Evolutionary conservation across 1,139 yeast genomes (phyloP).

Genomic region (Lodderomyces margitis): DNA sequence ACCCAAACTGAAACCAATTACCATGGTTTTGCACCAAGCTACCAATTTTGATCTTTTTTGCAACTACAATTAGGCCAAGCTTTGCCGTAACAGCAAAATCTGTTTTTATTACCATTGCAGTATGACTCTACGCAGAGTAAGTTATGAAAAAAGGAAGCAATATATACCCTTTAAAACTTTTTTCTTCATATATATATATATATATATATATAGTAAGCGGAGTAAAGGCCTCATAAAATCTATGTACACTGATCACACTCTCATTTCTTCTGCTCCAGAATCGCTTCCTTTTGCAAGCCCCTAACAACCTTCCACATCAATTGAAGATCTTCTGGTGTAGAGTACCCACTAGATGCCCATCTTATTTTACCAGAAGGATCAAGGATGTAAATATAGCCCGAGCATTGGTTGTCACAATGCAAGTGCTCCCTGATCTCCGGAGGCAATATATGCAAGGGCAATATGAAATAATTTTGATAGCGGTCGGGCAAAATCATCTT

Average conservation of each 20-base stretch:
- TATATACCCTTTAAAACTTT: too few relatives aligned
- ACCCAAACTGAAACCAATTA: too few relatives aligned
- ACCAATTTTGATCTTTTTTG: too few relatives aligned
- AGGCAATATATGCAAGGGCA: slow-evolving; percentile 61
- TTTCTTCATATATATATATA: too few relatives aligned
- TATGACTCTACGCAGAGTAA: too few relatives aligned
- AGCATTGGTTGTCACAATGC: slow-evolving; percentile 68
- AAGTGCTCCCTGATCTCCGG: slow-evolving; percentile 59
- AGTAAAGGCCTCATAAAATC: neutral
- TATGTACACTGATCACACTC: neutral
- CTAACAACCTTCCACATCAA: slow-evolving; percentile 65
- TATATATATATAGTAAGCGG: too few relatives aligned
- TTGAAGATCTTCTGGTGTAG: slow-evolving; percentile 60
- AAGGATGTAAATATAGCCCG: slow-evolving; percentile 80
- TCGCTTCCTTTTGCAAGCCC: slow-evolving; percentile 40
- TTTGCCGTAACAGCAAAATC: too few relatives aligned
- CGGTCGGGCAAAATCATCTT: slow-evolving; percentile 49
- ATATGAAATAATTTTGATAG: slow-evolving; percentile 58
- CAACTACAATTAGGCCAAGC: too few relatives aligned
- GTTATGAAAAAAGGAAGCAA: too few relatives aligned
- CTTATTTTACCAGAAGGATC: slow-evolving; percentile 74
- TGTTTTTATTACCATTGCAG: too few relatives aligned
- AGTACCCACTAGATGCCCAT: slow-evolving; percentile 90
- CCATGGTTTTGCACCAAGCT: too few relatives aligned
- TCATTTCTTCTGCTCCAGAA: neutral